These are phyloP conservation scores for Venturia asperata DNA, from an alignment of 2,329 filamentous ascomycete species.

Conservation along the genomic window DNA sequence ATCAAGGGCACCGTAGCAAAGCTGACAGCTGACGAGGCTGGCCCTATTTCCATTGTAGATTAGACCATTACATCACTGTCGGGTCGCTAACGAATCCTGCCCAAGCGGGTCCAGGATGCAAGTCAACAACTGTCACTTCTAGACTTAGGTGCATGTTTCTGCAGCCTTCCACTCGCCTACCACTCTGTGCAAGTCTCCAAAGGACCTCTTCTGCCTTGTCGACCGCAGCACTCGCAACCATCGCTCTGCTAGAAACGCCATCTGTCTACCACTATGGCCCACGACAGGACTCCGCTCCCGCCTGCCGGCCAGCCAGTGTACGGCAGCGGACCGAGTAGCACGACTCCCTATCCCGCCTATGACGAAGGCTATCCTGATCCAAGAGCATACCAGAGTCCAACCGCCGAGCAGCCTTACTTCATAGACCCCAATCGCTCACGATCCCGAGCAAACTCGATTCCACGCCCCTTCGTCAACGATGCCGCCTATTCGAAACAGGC, in stretches of 20 bases:
- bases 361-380: slow-evolving; percentile 14
- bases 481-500: neutral
- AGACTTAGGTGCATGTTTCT: slow-evolving; percentile 2
- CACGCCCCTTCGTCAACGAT: neutral
- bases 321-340: slow-evolving; percentile 9
- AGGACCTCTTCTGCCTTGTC: neutral
- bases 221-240: neutral
- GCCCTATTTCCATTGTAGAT: neutral
- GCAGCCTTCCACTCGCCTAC: slow-evolving; percentile 7
- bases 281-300: neutral
- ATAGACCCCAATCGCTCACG: slow-evolving; percentile 52
- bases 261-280: slow-evolving; percentile 9
- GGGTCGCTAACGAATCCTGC: neutral
- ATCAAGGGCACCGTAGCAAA: neutral
- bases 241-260: neutral
- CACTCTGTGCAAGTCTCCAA: neutral
- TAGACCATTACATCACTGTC: neutral
- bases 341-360: slow-evolving; percentile 6
- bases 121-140: slow-evolving; percentile 8
- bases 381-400: slow-evolving; percentile 8
- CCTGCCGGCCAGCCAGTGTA: slow-evolving; percentile 6
- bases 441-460: slow-evolving; percentile 7
- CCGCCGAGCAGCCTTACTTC: slow-evolving; percentile 56
- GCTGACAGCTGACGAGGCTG: neutral
- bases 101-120: neutral